phyloP scores from a whole-genome alignment of 257 asterid genomes.

The Solanum arcanum region DNA sequence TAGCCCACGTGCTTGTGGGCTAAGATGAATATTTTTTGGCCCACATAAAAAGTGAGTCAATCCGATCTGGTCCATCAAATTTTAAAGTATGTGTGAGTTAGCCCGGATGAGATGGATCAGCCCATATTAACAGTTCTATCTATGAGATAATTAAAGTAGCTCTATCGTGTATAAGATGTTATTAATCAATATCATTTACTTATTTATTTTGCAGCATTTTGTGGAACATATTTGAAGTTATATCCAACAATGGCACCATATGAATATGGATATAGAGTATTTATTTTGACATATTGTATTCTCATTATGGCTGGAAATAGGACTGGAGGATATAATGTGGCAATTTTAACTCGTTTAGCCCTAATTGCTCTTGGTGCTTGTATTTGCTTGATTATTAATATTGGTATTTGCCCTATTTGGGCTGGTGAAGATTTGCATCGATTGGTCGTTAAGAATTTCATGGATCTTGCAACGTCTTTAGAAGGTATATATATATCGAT shows the following conservation, averaged over 20 bases:
- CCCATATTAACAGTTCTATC: no score
- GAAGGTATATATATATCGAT: constrained; percentile 12
- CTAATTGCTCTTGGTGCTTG: constrained; percentile 37
- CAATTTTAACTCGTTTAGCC: constrained; percentile 19
- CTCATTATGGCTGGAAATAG: constrained; percentile 36
- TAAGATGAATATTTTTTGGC: accelerated
- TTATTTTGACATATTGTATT: constrained; percentile 37
- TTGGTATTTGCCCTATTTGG: constrained; percentile 37
- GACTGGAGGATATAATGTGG: not conserved
- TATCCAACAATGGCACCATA: constrained; percentile 38
- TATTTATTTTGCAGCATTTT: constrained; percentile 7
- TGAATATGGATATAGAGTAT: constrained; percentile 38
- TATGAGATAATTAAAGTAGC: not conserved
- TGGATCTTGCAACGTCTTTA: constrained; percentile 27
- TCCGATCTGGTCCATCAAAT: no score
- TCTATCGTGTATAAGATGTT: not conserved
- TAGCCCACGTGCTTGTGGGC: no score
- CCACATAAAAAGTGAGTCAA: no score
- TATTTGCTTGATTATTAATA: constrained; percentile 22
- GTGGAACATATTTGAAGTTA: constrained; percentile 27
- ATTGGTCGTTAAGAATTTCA: constrained; percentile 30
- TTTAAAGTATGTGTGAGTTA: no score
- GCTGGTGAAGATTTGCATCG: constrained; percentile 38
- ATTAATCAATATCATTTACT: no score
- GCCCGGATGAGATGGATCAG: accelerated